Evolutionary conservation across 176 grass and related monocot species (phyloP).

Genomic region (Oryza brachyantha): DNA sequence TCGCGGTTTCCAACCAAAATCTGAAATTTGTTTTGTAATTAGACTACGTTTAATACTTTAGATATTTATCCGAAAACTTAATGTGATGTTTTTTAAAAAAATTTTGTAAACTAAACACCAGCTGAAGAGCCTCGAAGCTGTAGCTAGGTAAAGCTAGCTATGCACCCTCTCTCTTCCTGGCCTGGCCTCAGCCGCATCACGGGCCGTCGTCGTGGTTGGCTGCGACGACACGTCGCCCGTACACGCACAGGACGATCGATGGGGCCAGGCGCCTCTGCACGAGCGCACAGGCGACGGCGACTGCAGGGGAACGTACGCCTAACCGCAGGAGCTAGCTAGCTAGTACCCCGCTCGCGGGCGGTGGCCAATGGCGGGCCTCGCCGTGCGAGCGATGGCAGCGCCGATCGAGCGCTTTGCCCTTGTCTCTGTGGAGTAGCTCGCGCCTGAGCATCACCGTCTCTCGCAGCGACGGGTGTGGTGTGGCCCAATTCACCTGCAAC

Average conservation of each 20-base stretch:
- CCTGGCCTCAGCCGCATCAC: conserved; percentile 24
- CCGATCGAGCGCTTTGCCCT: conserved; percentile 5
- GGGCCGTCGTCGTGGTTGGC: conserved; percentile 18
- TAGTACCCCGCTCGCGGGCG: background rate
- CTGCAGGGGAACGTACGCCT: background rate
- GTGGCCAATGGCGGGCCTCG: conserved; percentile 36
- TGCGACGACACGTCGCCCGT: conserved; percentile 4
- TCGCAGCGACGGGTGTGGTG: background rate
- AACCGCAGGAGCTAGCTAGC: background rate
- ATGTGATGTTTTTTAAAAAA: too few relatives aligned
- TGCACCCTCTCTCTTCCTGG: background rate
- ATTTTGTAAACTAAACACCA: too few relatives aligned
- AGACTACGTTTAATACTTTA: too few relatives aligned
- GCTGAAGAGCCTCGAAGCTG: background rate
- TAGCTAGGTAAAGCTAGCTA: background rate
- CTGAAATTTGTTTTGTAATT: too few relatives aligned
- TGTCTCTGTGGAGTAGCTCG: background rate
- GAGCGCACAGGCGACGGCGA: conserved; percentile 15
- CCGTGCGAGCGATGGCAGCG: conserved; percentile 38
- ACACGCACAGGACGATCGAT: conserved; percentile 1
- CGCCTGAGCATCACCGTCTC: too few relatives aligned
- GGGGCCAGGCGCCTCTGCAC: conserved; percentile 16
- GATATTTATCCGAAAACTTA: too few relatives aligned
- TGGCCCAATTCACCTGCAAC: conserved; percentile 18
- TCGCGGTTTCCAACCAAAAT: too few relatives aligned